Evolutionary conservation across 345 rosid species (phyloP).

Genomic region (Corchorus olitorius): DNA sequence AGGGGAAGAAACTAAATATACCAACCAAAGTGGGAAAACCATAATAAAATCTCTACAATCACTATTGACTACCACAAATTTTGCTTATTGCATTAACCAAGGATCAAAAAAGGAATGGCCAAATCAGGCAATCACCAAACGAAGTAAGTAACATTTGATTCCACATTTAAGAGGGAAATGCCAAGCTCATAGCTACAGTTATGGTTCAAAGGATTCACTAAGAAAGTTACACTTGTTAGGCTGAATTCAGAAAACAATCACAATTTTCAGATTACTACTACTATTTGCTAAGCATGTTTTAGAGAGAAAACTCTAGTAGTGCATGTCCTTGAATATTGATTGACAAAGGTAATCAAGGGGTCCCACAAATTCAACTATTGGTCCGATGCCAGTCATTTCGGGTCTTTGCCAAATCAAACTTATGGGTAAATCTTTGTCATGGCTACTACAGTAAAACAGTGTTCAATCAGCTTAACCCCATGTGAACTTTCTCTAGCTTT

Average conservation of each 20-base stretch:
- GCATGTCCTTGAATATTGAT: no score
- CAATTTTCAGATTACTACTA: no score
- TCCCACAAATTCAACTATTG: not conserved
- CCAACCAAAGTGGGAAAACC: conserved; percentile 16
- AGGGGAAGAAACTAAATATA: conserved; percentile 28
- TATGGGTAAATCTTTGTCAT: not conserved
- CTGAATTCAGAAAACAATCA: no score
- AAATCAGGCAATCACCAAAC: not conserved
- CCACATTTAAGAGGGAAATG: not conserved
- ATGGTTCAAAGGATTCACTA: not conserved
- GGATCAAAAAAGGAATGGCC: no score
- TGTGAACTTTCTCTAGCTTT: conserved; percentile 19
- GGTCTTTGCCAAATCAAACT: not conserved
- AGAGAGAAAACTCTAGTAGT: no score
- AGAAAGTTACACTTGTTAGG: no score
- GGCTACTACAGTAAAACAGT: not conserved
- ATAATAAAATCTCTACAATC: not conserved
- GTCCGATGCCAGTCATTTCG: not conserved
- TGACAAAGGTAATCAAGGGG: no score
- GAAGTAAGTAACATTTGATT: not conserved
- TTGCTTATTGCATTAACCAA: not conserved
- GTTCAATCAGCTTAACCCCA: not conserved
- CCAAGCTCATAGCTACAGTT: not conserved
- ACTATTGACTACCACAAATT: not conserved
- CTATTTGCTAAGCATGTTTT: no score